Evolutionary conservation across 2,329 filamentous ascomycete genomes (phyloP).

Genomic region (Aspergillus texensis): DNA sequence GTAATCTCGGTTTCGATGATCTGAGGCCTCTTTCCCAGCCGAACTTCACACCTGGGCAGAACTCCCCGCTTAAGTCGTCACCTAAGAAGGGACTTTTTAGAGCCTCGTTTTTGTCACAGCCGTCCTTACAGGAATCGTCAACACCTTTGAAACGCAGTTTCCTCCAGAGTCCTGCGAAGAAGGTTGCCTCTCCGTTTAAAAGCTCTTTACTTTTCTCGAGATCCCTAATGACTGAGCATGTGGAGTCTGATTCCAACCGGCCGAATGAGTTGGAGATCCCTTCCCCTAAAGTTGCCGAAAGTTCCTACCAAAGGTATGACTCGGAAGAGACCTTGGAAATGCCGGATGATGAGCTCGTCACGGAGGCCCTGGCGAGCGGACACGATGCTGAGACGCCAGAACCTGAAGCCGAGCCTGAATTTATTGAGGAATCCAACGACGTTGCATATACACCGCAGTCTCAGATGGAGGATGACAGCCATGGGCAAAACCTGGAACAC

Average conservation of each 20-base stretch:
- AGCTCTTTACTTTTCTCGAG: slow-evolving; percentile 25
- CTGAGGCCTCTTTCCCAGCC: slow-evolving; percentile 17
- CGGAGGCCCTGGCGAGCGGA: slow-evolving; percentile 1
- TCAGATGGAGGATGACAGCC: slow-evolving; percentile 9
- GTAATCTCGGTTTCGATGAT: slow-evolving; percentile 15
- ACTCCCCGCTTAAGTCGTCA: slow-evolving; percentile 27
- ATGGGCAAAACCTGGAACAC: slow-evolving; percentile 12
- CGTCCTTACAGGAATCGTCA: slow-evolving; percentile 34
- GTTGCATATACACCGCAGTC: not conserved
- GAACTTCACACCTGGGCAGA: slow-evolving; percentile 19
- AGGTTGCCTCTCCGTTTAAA: slow-evolving; percentile 45
- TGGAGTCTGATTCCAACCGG: slow-evolving; percentile 1
- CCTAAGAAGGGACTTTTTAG: slow-evolving; percentile 34
- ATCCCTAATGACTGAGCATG: slow-evolving; percentile 12
- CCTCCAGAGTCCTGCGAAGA: slow-evolving; percentile 49
- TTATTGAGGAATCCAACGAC: slow-evolving; percentile 9
- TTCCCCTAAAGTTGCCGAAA: slow-evolving; percentile 5
- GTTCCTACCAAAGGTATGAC: slow-evolving; percentile 12
- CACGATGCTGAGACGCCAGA: not conserved
- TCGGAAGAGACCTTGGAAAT: slow-evolving; percentile 22
- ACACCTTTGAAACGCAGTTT: slow-evolving; percentile 41
- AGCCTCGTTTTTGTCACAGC: slow-evolving; percentile 37
- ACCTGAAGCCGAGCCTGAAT: slow-evolving; percentile 1
- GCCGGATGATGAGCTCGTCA: slow-evolving; percentile 26
- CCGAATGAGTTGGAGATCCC: slow-evolving; percentile 3